Evolutionary conservation across 225 moss, liverwort and hornwort genomes (phyloP).

Genomic region (Sphagnum contortum): DNA sequence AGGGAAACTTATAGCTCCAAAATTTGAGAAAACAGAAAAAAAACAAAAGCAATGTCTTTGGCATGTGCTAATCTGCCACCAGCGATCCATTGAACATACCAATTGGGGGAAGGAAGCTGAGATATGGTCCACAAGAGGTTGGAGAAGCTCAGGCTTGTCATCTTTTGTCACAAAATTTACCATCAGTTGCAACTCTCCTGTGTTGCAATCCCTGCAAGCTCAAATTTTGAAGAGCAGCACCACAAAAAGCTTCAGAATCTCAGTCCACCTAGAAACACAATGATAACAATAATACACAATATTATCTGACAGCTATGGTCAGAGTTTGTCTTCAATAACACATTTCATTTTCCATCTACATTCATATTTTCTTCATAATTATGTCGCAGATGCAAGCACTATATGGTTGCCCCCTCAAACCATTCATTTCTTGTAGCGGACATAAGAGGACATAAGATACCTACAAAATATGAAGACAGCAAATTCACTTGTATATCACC

Average conservation of each 20-base stretch:
- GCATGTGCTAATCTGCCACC: background rate
- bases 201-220: conserved; percentile 53
- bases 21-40: too few species aligned
- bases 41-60: background rate
- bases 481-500: conserved; percentile 24
- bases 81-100: conserved; percentile 22
- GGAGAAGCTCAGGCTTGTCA: conserved; percentile 62
- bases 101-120: conserved; percentile 68
- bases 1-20: too few species aligned
- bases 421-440: too few species aligned
- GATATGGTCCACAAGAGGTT: conserved; percentile 65
- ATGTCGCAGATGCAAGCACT: too few species aligned
- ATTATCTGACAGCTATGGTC: too few species aligned
- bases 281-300: too few species aligned
- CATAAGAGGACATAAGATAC: too few species aligned
- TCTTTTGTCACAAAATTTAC: conserved; percentile 89
- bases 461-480: too few species aligned
- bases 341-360: too few species aligned
- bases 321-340: too few species aligned
- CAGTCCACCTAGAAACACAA: background rate
- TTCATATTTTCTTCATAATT: too few species aligned
- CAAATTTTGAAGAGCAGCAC: background rate
- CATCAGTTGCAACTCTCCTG: conserved; percentile 79
- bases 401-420: too few species aligned
- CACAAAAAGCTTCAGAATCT: background rate